Percentiles rank a stretch among this genome's conserved stretches.
phyloP scores from a whole-genome alignment of 2,329 filamentous ascomycete species.

The Dryadomyces quercivorus region DNA sequence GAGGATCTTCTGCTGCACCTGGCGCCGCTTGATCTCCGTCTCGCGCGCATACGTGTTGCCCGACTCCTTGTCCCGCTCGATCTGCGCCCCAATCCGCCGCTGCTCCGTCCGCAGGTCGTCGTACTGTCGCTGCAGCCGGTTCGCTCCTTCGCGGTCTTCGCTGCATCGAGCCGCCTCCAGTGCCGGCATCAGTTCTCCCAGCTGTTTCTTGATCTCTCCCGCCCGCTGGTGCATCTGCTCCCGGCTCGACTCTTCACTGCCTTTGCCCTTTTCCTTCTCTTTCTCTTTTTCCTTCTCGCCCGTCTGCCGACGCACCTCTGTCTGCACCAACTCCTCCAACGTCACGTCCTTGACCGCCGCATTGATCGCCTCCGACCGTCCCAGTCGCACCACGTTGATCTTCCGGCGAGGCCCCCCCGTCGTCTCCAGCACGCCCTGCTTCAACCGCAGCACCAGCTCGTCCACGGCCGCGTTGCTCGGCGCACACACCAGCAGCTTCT shows the following conservation, averaged over 20 bases:
- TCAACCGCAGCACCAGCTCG: constrained; percentile 86
- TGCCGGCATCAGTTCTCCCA: constrained; percentile 58
- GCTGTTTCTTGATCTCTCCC: constrained; percentile 59
- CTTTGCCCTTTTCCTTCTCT: constrained; percentile 23
- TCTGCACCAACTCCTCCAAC: constrained; percentile 79
- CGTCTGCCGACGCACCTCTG: constrained; percentile 26
- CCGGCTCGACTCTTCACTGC: constrained; percentile 26
- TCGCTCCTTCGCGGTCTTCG: constrained; percentile 32
- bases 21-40: constrained; percentile 71
- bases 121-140: constrained; percentile 60
- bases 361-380: constrained; percentile 87
- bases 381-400: constrained; percentile 79
- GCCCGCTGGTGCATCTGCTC: constrained; percentile 53
- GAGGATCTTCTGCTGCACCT: constrained; percentile 82
- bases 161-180: constrained; percentile 54
- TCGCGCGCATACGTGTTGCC: constrained; percentile 73
- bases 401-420: constrained; percentile 61
- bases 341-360: constrained; percentile 80
- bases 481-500: constrained; percentile 93
- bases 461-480: constrained; percentile 97
- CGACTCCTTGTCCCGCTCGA: constrained; percentile 78
- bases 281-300: background rate
- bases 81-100: constrained; percentile 70
- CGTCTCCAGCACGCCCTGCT: constrained; percentile 69
- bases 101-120: constrained; percentile 55